Conservation (phyloP, 345 rosid species). For the Sisymbrium altissimum region DNA sequence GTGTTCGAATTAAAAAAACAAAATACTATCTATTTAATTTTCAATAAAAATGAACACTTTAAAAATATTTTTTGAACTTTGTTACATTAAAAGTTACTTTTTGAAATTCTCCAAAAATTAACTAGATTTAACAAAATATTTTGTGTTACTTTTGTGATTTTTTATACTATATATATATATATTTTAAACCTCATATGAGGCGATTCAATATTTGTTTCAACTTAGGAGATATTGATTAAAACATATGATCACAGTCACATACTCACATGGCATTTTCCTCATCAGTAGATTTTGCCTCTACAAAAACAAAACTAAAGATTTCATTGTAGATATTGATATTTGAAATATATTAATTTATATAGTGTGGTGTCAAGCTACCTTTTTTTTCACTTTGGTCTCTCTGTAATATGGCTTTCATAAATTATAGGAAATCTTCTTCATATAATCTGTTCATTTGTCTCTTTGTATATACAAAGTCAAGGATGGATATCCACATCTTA, state of each 20-base stretch:
- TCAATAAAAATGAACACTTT: too few species aligned
- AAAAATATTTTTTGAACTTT: too few species aligned
- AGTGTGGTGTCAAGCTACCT: slow-evolving; percentile 15
- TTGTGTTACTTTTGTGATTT: not conserved
- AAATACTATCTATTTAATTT: not conserved
- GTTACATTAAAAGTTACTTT: too few species aligned
- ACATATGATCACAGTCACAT: not conserved
- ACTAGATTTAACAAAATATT: not conserved
- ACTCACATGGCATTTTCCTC: slow-evolving; percentile 2
- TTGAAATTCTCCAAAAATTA: too few species aligned
- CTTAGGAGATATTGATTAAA: not conserved
- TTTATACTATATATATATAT: not conserved
- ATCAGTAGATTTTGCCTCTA: not conserved
- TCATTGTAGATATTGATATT: too few species aligned
- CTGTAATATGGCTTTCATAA: not conserved
- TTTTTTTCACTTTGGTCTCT: not conserved
- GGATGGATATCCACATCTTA: not conserved
- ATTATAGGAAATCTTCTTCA: not conserved
- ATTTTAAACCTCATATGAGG: not conserved
- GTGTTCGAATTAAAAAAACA: not conserved
- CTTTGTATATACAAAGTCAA: not conserved
- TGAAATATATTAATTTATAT: too few species aligned
- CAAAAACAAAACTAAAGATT: slow-evolving; percentile 20
- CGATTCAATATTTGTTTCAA: too few species aligned
- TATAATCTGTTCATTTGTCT: not conserved